Percentiles rank a stretch among this genome's conserved stretches.
Conservation (phyloP, 2,329 filamentous ascomycete genomes). For the Aspergillus uvarum region DNA sequence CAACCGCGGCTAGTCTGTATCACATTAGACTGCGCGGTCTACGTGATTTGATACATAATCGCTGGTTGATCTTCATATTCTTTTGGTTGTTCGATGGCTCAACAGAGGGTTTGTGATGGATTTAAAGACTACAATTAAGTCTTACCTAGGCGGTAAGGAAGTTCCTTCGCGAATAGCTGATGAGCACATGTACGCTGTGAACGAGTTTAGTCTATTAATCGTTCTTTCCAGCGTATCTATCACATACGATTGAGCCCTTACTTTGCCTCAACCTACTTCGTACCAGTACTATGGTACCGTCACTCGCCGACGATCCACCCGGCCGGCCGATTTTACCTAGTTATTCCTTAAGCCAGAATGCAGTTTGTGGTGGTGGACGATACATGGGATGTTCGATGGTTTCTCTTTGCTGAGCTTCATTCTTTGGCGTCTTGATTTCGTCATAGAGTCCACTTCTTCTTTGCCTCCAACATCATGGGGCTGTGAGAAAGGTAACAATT, state of each 20-base stretch:
- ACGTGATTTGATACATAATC: background rate
- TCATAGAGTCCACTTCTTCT: constrained; percentile 2
- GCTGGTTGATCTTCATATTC: background rate
- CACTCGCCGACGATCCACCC: background rate
- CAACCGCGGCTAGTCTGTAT: background rate
- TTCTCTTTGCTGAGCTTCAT: background rate
- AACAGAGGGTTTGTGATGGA: background rate
- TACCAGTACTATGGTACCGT: background rate
- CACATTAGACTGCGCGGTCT: background rate
- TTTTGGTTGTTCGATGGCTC: background rate
- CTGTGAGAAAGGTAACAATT: background rate
- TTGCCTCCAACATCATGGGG: background rate
- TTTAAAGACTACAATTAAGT: background rate
- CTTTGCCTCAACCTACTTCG: background rate
- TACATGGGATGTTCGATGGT: constrained; percentile 3
- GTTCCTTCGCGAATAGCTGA: background rate
- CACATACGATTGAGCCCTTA: background rate
- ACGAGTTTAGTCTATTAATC: background rate
- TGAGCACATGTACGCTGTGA: background rate
- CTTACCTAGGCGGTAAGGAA: background rate
- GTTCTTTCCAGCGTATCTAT: background rate
- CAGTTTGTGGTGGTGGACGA: constrained; percentile 7
- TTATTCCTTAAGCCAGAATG: constrained; percentile 1
- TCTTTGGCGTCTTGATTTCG: background rate
- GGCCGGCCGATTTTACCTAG: constrained; percentile 2